Base-by-base conservation (phyloP, 2,329 filamentous ascomycete species). In the Dactylonectria macrodidyma region DNA sequence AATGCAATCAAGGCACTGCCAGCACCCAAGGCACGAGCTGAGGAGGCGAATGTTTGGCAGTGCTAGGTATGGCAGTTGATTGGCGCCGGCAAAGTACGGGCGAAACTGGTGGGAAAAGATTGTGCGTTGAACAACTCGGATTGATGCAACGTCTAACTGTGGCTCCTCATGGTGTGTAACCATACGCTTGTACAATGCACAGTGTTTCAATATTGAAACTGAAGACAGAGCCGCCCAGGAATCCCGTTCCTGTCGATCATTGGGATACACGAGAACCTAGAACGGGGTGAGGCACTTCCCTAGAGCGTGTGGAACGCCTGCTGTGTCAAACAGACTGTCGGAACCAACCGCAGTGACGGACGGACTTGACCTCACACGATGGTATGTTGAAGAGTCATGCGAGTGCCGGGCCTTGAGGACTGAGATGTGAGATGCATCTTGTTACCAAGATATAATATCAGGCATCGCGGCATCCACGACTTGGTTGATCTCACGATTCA, bases 241-340 rank as follows among this genome's bases (percentile, higher is more conserved):
- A 19, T 22, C 19, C 3, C 11, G 9, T 24, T 5, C 30, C 19
- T 22, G 33, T 36, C 33, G 33, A 54, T 54, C 33, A 24, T 36
- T 36, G 14, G 41, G 16, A 44, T n/a, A n/a, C 41, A 44, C n/a
- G 10, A 30, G 33, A 19, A 30, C 33, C 51, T 19, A 11, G 33
- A 16, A 22, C n/a, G 51, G 46, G 30, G 34, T 38, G 51, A 54
- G 51, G 51, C 33, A 36, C 34, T 19, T 54, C 51, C 30, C 33
- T 44, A 51, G 44, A 24, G 38, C 19, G 36, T 14, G 51, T 51
- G 60, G 54, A 63, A 63, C 54, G 55, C 26, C 54, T 14, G 11
- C 22, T 26, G 60, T 57, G 44, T 51, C 60, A 63, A 46, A 22
- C 22, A 22, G 33, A 22, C 5, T 44, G 52, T 22, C 22, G 16